Base-by-base conservation (phyloP, 306 rosid genomes). In the Rosa rugosa region DNA sequence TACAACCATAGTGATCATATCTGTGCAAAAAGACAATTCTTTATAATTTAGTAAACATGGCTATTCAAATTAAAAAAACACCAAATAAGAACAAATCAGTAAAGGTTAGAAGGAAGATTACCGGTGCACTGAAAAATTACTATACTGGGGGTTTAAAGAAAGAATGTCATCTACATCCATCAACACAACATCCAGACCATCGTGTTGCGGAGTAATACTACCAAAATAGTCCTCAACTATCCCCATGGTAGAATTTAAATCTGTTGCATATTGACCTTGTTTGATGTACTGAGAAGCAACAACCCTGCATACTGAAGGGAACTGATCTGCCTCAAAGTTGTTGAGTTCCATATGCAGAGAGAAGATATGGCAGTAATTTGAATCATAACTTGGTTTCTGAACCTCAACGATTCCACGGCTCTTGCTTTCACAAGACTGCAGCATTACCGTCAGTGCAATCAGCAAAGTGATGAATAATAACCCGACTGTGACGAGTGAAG, bases 401-500 rank as follows among this genome's bases (percentile, higher is more conserved):
- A 76, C 77, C 86, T 91, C 89, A 53, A 87, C 9, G 70, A 79
- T 71, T 71, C 98, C 97, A 1, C 70, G 64, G 47, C 75, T 83
- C 85, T 82, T 81, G 82, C 77, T 91, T 89, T 91, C 82, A 83
- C 98, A 94, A 72, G 94, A 87, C 76, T 90, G 91, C 90, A 94
- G 85, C 97, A 91, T 90, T 77, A 91, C 84, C 8, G 84, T 67
- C 82, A 94, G 82, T 25, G 94, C 85, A 82, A 90, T 47, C 83
- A 91, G 68, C 83, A 91, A 66, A 79, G 96, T 86, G 64, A 87
- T 68, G 9, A 94, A 64, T 66, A 94, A 70, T 79, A 91, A 77
- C 77, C 96, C 97, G 14, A 86, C 66, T 18, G 90, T 83, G 63
- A 83, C 82, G 47, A 91, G 89, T 68, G 89, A 85, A 70, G 83